A percentile compares a stretch with the other conserved stretches of the same genome.
Evolutionary conservation across 495 filamentous ascomycete species (phyloP).

Genomic region (Darksidea phi): DNA sequence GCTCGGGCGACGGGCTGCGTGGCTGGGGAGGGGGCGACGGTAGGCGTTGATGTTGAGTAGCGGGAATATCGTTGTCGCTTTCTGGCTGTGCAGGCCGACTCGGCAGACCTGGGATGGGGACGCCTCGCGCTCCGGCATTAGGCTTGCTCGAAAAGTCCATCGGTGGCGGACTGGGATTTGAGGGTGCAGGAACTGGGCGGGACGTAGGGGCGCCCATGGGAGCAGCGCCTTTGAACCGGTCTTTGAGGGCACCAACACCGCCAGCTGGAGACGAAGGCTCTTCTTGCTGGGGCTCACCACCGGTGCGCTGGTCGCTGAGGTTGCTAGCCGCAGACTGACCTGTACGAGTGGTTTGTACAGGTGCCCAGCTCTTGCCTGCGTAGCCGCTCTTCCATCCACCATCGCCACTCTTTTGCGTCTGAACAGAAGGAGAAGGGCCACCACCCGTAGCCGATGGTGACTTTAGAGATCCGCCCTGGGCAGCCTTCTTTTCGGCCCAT

Average conservation of each 20-base stretch:
- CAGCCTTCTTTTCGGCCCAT: conserved; percentile 95
- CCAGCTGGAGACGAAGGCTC: conserved; percentile 54
- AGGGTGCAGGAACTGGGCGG: conserved; percentile 46
- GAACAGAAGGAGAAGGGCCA: conserved; percentile 54
- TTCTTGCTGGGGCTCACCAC: conserved; percentile 53
- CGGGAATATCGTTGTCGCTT: conserved; percentile 53
- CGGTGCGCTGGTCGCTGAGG: conserved; percentile 58
- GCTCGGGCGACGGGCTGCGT: conserved; percentile 59
- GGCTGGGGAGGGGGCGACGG: conserved; percentile 59
- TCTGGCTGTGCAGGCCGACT: conserved; percentile 55
- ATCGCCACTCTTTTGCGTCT: conserved; percentile 65
- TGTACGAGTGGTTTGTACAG: conserved; percentile 70
- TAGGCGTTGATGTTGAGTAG: conserved; percentile 48
- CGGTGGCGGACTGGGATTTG: conserved; percentile 60
- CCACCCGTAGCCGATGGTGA: conserved; percentile 39
- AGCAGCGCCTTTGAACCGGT: conserved; percentile 69
- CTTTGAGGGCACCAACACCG: conserved; percentile 67
- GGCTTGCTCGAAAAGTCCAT: conserved; percentile 61
- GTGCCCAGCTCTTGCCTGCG: conserved; percentile 79
- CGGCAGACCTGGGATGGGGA: conserved; percentile 75
- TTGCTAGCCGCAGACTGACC: conserved; percentile 61
- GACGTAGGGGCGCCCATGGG: conserved; percentile 62
- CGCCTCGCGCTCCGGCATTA: conserved; percentile 54
- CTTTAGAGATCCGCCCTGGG: conserved; percentile 60
- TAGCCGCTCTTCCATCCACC: conserved; percentile 87